Base-by-base conservation (phyloP, 352 stramenopile genomes). In the Albugo candida region DNA sequence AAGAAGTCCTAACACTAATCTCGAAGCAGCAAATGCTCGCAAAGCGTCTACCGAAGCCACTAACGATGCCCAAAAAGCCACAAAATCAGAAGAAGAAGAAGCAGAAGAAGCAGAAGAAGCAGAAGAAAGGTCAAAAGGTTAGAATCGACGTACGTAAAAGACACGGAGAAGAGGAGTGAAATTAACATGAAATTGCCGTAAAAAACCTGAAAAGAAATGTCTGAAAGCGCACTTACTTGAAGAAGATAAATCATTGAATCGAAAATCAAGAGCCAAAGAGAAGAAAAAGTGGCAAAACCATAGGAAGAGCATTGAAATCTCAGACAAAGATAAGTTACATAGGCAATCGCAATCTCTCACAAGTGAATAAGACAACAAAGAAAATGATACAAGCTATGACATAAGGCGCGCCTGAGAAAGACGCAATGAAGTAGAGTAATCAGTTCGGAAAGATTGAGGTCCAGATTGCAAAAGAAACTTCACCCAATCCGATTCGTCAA, bases 221-320 rank as follows among this genome's bases (percentile, higher is more conserved):
- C 40, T 85, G 16, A 57, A 81, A 52, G 67, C 69, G 41, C 60
- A 74, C 43, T 50, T 55, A 51, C 47, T 65, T 49, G 63, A 48
- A 47, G 72, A 81, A 56, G 63, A 81, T 56, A 80, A 81, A 51
- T 39, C 56, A 21, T 63, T 61, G 13, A 80, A 80, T 55, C 56
- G 56, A 45, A 61, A 66, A 65, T 44, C 45, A 19, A 60, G 51
- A 36, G 49, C 69, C 49, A 85, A 81, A 57, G 64, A 64, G 40
- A 77, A 81, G 57, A 81, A 84, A 47, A 78, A 24, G 58, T 60
- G 34, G 63, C 61, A 27, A 70, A 70, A 52, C 73, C 73, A 21
- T 85, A 70, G 73, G 73, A 85, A 47, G 66, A 73, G 73, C 73
- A 44, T 63, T 83, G 13, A 67, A 69, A 45, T 65, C 73, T 0